These are phyloP conservation scores for Hirschfeldia incana DNA, from an alignment of 345 rosid genomes.

Conservation along the genomic window DNA sequence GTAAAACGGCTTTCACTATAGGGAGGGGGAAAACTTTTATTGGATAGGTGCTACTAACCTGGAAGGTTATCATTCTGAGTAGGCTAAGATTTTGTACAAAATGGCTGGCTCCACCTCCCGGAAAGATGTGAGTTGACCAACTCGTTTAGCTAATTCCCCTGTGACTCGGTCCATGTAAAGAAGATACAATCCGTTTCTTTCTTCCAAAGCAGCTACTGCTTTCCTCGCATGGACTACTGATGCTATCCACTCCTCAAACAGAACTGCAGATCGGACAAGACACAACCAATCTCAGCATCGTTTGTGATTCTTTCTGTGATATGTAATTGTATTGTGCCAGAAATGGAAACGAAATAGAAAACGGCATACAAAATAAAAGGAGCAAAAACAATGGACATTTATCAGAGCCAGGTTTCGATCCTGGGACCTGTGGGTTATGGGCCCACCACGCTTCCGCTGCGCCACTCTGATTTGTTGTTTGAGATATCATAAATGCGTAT, in stretches of 20 bases:
- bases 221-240: conserved; percentile 67
- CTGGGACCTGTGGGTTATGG: conserved; percentile 86
- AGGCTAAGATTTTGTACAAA: conserved; percentile 41
- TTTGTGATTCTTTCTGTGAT: background rate
- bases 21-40: background rate
- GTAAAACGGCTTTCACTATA: background rate
- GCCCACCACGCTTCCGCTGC: conserved; percentile 82
- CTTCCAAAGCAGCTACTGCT: conserved; percentile 64
- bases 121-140: conserved; percentile 51
- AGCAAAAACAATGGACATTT: background rate
- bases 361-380: background rate
- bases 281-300: conserved; percentile 3
- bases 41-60: conserved; percentile 11
- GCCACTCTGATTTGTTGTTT: conserved; percentile 46
- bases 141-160: conserved; percentile 62
- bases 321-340: background rate
- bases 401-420: conserved; percentile 79
- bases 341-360: background rate
- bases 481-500: background rate
- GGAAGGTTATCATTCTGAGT: conserved; percentile 18
- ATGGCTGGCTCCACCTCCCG: conserved; percentile 54
- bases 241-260: conserved; percentile 74
- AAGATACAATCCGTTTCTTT: conserved; percentile 69
- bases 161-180: conserved; percentile 79
- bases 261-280: conserved; percentile 43